Percentiles rank a stretch among this genome's conserved stretches.
Evolutionary conservation across 768 basidiomycete species (phyloP).

Genomic region (Xanthoconium stramineum): DNA sequence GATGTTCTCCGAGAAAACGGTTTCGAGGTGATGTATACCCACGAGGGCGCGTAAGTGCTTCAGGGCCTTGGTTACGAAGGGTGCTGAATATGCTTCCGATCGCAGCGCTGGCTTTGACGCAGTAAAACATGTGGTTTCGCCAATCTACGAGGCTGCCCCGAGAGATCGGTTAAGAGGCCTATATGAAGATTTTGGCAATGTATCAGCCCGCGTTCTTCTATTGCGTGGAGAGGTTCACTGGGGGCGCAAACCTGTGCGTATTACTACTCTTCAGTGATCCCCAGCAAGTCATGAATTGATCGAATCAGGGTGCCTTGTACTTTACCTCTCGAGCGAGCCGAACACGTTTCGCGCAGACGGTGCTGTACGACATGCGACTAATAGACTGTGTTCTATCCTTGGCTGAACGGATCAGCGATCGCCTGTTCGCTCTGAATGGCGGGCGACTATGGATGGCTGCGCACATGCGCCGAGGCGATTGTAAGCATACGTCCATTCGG

Average conservation of each 20-base stretch:
- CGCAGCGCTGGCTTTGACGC: slow-evolving; percentile 37
- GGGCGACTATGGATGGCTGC: slow-evolving; percentile 43
- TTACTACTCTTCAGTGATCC: background rate
- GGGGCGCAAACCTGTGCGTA: slow-evolving; percentile 37
- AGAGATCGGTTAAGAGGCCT: slow-evolving; percentile 35
- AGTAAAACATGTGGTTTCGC: slow-evolving; percentile 37
- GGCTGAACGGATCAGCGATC: slow-evolving; percentile 28
- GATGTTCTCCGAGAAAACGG: slow-evolving; percentile 36
- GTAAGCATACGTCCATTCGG: slow-evolving; percentile 21
- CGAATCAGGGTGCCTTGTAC: slow-evolving; percentile 29
- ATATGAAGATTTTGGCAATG: slow-evolving; percentile 36
- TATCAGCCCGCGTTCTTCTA: slow-evolving; percentile 36
- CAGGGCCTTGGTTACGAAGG: background rate
- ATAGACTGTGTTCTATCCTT: slow-evolving; percentile 25
- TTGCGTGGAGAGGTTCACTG: slow-evolving; percentile 39
- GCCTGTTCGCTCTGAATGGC: slow-evolving; percentile 27
- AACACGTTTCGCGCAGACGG: slow-evolving; percentile 28
- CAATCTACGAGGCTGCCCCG: slow-evolving; percentile 33
- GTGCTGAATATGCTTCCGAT: background rate
- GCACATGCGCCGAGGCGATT: slow-evolving; percentile 45
- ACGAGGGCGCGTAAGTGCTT: slow-evolving; percentile 37
- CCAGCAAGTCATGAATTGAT: background rate
- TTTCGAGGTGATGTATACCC: slow-evolving; percentile 42
- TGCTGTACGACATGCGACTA: slow-evolving; percentile 31
- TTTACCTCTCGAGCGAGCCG: slow-evolving; percentile 33